Base-by-base conservation (phyloP, 257 asterid species). In the Gardenia jasminoides region DNA sequence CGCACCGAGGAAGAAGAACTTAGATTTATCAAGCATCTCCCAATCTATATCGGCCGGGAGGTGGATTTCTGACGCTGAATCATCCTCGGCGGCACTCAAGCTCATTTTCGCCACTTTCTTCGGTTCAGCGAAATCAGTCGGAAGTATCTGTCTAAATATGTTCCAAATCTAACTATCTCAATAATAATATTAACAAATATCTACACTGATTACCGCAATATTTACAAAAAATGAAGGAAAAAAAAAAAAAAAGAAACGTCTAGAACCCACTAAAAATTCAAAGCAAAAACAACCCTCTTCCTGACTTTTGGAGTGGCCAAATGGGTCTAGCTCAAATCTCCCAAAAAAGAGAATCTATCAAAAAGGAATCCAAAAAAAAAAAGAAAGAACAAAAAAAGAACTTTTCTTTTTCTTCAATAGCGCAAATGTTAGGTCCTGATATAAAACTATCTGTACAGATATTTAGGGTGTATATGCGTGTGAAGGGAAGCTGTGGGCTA, bases 1-100 rank as follows among this genome's bases (percentile, higher is more conserved):
- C 1, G 99, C 99, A 0, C 99, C 96, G 6, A 96, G 96, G 85
- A 92, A 79, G 90, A 96, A 93, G 76, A 96, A 96, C 96, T 88
- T 92, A 31, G 98, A 96, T 83, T 96, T 92, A 56, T 93, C 98
- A 33, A 96, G 96, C 99, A 93, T 93, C 87, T 90, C 92, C 99
- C 99, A 96, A 72, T 93, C 92, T 77, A 96, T 83, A 75, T 93
- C 99, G 43, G 97, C 97, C n/a, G 99, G 97, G 54, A 96, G 94
- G 86, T 93, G 94, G 78, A 93, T 91, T 84, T 91, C 92, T 48
- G 97, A 36, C 31, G 96, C 88, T 61, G 99, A 89, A 75, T 92
- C 97, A 74, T 91, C 96, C 84, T 92, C 95, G 31, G 92, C 97
- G 69, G 92, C 85, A 24, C 88, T 78, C 80, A 92, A 84, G 83